Conservation (phyloP, 208 protist genomes). For the Entamoeba histolytica region DNA sequence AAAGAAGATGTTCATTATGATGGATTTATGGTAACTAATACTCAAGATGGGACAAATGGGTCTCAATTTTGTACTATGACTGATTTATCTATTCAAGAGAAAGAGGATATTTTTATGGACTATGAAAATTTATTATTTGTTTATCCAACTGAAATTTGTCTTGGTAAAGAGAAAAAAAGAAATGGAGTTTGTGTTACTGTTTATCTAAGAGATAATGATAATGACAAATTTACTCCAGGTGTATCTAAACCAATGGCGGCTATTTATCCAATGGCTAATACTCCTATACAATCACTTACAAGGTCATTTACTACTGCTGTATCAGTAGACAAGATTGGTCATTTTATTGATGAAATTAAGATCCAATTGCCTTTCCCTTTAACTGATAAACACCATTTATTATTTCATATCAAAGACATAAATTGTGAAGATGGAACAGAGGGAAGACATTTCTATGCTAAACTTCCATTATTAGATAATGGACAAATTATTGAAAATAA, state of each 20-base stretch:
- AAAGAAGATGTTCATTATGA: neutral
- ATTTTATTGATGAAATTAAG: neutral
- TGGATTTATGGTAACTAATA: neutral
- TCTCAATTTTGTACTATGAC: neutral
- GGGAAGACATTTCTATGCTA: neutral
- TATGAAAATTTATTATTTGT: neutral
- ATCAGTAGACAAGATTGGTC: neutral
- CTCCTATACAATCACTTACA: neutral
- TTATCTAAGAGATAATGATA: neutral
- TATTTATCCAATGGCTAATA: neutral
- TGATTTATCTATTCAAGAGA: neutral
- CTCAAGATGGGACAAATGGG: neutral
- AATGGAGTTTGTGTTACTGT: neutral
- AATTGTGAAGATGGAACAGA: neutral
- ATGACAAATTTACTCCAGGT: neutral
- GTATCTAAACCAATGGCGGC: neutral
- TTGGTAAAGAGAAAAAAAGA: neutral
- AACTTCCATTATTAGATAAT: neutral
- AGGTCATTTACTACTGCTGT: neutral
- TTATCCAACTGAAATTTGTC: neutral
- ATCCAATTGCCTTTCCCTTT: neutral
- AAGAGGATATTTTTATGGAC: neutral
- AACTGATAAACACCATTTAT: neutral
- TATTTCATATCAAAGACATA: neutral
- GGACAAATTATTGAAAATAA: neutral